Evolutionary conservation across 164 flowering plant species (phyloP), one percentile per base, ranked within the genome.

Genomic region (Warburgia ugandensis): DNA sequence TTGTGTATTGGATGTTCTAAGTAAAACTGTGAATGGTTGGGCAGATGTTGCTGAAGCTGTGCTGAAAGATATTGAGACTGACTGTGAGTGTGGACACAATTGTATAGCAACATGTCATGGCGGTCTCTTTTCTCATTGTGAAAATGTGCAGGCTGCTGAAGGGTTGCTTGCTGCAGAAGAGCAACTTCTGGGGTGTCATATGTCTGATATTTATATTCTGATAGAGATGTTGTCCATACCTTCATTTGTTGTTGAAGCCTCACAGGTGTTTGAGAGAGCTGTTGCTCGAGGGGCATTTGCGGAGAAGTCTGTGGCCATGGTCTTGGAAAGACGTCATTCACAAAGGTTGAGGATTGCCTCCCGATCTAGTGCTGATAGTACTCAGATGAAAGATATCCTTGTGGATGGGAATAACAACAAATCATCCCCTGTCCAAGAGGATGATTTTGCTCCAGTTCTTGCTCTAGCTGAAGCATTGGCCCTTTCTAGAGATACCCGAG

Each of bases 181-280:
- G 54, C 82, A 71, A 49, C 64, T 68, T 45, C 66, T 59, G 52
- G 58, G 62, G 61, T 48, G 59, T 48, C 69, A 73, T 70, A 83
- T 88, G 69, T 80, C 97, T 54, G 99, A 94, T 66, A 72, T 76
- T 30, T 82, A 71, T 62, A 61, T 89, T 27, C 61, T 94, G 46
- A 67, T 94, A 35, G 97, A 94, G 70, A 83, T 94, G 97, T 68
- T 94, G 52, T 81, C 90, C 4, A 71, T 89, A 44, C 88, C 92
- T 68, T 76, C 75, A 64, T 77, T 89, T 58, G 85, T 85, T 56
- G 77, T 79, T 64, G 90, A 86, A 68, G 92, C 95, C 35, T 77
- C 90, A 25, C 90, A 83, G 61, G 81, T 71, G 45, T 86, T 89
- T 70, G 97, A 89, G 73, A 86, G 88, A 71, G 92, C 92, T 47